Base-by-base conservation (phyloP, 179 eudicot genomes). In the Nepenthes alata region DNA sequence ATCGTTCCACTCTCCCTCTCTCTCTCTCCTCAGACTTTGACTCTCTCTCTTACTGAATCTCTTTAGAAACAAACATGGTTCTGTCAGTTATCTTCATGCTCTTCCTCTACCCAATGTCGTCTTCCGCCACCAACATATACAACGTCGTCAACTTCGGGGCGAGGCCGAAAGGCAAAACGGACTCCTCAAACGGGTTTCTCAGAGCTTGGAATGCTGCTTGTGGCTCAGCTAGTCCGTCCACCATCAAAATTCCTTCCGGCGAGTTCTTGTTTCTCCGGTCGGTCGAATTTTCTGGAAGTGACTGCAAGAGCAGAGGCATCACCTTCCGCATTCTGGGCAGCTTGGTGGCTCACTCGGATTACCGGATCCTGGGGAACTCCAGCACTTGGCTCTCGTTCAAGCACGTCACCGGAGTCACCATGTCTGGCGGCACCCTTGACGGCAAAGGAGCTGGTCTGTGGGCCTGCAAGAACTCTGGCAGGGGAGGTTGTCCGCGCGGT, bases 341-440 rank as follows among this genome's bases (percentile, higher is more conserved):
- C 5, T 36, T 81, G 2, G 58, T 75, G 10, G 82, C 70, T 1
- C 78, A 78, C 2, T 57, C 75, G 0, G 70, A 88, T 55, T 88
- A 69, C 35, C 34, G 50, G 16, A 71, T 57, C 1, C 54, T 85
- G 1, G 83, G 77, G 1, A 50, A 51, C 11, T 36, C 60, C 0
- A 59, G 62, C 0, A 67, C 55, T 37, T 81, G 91, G 96, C 47
- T 88, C 2, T 44, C 71, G 15, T 85, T 84, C 38, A 69, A 78
- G 16, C 53, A 13, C 2, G 86, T 74, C 35, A 50, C 47, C 15
- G 81, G 84, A 45, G 74, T 85, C 56, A 58, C 77, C 8, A 69
- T 77, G 53, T 36, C 59, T 9, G 88, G 91, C 14, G 95, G 91
- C 10, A 63, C 48, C 36, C 59, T 87, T 35, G 91, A 85, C 9